A percentile compares a stretch with the other conserved stretches of the same genome.
Evolutionary conservation across 1,139 yeast species (phyloP).

Genomic region (Suhomyces chickasaworum): DNA sequence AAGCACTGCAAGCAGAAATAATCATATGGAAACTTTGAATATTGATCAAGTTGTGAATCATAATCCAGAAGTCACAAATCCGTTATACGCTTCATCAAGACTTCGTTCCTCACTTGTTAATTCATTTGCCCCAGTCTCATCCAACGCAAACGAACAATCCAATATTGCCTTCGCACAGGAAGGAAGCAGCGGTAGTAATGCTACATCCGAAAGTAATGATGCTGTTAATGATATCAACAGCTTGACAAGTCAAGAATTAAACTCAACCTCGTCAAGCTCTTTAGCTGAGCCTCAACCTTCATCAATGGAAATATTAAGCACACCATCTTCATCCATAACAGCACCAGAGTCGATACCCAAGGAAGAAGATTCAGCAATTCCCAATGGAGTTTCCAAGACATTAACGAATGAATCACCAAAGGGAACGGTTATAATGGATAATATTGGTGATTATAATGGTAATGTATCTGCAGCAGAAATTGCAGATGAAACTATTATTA

Average conservation of each 20-base stretch:
- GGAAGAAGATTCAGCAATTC: not conserved
- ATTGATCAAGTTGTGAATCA: constrained; percentile 19
- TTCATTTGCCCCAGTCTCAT: constrained; percentile 26
- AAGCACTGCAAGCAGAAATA: constrained; percentile 1
- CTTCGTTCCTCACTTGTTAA: constrained; percentile 28
- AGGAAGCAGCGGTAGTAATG: not conserved
- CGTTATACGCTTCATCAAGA: constrained; percentile 16
- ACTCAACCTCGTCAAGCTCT: constrained; percentile 6
- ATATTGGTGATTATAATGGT: not conserved
- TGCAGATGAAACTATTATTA: not conserved
- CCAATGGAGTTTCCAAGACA: not conserved
- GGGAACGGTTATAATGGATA: not conserved
- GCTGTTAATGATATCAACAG: constrained; percentile 6
- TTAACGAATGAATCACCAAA: not conserved
- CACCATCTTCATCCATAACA: constrained; percentile 9
- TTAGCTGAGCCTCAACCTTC: constrained; percentile 2
- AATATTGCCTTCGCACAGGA: not conserved
- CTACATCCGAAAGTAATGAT: not conserved
- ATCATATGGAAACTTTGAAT: constrained; percentile 9
- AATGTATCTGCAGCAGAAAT: not conserved
- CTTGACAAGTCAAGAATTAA: not conserved
- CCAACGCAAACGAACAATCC: not conserved
- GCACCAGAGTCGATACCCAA: not conserved
- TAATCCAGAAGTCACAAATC: not conserved
- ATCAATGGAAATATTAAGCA: constrained; percentile 6